Base-by-base conservation (phyloP, 352 stramenopile species). In the Globisporangium abappressorium region DNA sequence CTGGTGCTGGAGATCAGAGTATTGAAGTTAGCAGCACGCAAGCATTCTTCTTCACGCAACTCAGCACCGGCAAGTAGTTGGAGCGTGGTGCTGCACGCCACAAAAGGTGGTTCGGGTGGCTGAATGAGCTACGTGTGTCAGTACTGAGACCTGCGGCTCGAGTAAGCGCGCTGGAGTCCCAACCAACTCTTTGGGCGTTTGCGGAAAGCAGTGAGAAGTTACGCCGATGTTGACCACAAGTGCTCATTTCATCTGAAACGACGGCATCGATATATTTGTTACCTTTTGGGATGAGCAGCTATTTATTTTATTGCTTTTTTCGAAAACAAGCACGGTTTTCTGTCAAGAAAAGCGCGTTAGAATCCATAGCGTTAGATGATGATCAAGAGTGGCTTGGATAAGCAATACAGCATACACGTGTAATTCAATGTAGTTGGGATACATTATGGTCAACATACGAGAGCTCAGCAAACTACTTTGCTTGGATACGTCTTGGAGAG, bases 41-140 rank as follows among this genome's bases (percentile, higher is more conserved):
- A 47, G 63, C 63, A 69, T 69, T 38, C 54, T 68, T 57, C 33
- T 68, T 24, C 24, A 26, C 24, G 26, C 49, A 57, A 12, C 30
- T 33, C 26, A 18, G 58, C 18, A 55, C 5, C 3, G 18, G 0
- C 26, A 30, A 1, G 43, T 9, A 18, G 2, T 24, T 55, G 38
- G 14, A 28, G 8, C 22, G 55, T 22, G 22, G 18, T 57, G 41
- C 24, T 56, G 59, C 18, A 30, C 41, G 11, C 20, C 18, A 22
- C 38, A 24, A 28, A 55, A 22, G 2, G 26, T 14, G 24, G 46
- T 9, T 18, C 0, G 15, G 4, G 26, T 57, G 41, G 6, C 20
- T 28, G 28, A 34, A n/a, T 20, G 43, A 33, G 33, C 22, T 24
- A 11, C 26, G 4, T 6, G 15, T 22, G 11, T n/a, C n/a, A 62